Conservation (phyloP, 169 alveolate genomes). For the Eimeria acervulina region DNA sequence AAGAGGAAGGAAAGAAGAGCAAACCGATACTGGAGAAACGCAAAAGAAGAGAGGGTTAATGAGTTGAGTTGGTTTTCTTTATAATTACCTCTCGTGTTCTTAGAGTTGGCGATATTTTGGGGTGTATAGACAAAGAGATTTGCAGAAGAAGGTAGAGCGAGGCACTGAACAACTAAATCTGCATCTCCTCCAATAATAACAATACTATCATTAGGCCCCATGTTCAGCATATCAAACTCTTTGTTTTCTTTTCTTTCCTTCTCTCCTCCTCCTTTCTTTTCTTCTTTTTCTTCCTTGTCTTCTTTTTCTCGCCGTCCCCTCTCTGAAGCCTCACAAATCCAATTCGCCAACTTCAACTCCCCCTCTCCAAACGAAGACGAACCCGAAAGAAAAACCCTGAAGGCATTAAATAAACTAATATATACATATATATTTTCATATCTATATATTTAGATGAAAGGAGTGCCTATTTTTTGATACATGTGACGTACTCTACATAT, state of each 20-base stretch:
- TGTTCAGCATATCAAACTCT: background rate
- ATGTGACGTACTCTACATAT: too few species aligned
- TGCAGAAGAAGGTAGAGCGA: constrained; percentile 83
- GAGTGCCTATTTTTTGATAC: too few species aligned
- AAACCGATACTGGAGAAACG: too few species aligned
- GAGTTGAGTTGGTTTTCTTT: background rate
- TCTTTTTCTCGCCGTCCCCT: background rate
- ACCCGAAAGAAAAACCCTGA: constrained; percentile 84
- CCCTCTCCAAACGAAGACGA: constrained; percentile 87
- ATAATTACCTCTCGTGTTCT: background rate
- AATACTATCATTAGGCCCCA: constrained; percentile 77
- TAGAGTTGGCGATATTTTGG: constrained; percentile 66
- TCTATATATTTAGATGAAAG: too few species aligned
- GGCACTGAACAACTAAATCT: constrained; percentile 85
- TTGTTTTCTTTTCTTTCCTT: background rate
- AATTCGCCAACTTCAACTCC: constrained; percentile 86
- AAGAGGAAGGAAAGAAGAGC: too few species aligned
- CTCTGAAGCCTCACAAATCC: constrained; percentile 73
- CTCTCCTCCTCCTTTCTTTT: background rate
- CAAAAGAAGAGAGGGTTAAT: too few species aligned
- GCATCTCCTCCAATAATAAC: constrained; percentile 88
- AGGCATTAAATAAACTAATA: too few species aligned
- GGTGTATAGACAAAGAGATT: constrained; percentile 86
- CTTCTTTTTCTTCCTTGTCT: background rate
- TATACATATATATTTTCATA: background rate